Evolutionary conservation across 176 grass and related monocot genomes (phyloP), one percentile per base, ranked within the genome.

Genomic region (Luzula sylvatica): DNA sequence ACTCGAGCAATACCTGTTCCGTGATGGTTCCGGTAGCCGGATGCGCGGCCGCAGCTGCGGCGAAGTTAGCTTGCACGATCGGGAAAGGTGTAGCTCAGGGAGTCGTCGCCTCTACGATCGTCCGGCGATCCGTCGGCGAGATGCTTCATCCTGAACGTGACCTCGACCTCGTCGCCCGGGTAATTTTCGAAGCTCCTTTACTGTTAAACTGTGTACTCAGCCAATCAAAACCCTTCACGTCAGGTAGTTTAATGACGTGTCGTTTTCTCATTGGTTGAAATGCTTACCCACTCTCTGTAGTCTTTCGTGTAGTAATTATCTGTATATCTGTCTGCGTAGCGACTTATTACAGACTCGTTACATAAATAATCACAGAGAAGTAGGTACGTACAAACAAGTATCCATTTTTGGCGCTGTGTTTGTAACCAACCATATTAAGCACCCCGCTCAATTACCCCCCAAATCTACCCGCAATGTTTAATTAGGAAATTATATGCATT

Each of bases 51-150:
- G 39, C 54, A 1, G 42, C 67, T 0, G 15, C 39, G 21, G 25
- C 41, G 5, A 70, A 56, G 54, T 15, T 70, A n/a, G 54, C 46
- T 7, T 46, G 18, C 53, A 35, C 57, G 41, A 23, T 59, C 17
- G 67, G 23, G 17, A 43, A 15, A 6, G 67, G 84, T 2, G 54
- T 83, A 23, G 65, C 74, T 32, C 79, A 88, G 71, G 79, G 84
- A 41, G 48, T 69, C 7, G 79, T 76, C n/a, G 85, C 71, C 2
- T 74, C 79, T 5, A 61, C 75, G 16, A 88, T 83, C 7, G 70
- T 74, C 1, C 46, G 75, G 15, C 70, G 56, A 21, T 69, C 79
- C 2, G 22, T 83, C 24, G 85, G 71, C 23, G 85, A 65, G 39
- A 56, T 65, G 21, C 46, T 83, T 40, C 65, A 76, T 49, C 60